Conservation (phyloP, 2,329 filamentous ascomycete species). For the Madurella mycetomatis region DNA sequence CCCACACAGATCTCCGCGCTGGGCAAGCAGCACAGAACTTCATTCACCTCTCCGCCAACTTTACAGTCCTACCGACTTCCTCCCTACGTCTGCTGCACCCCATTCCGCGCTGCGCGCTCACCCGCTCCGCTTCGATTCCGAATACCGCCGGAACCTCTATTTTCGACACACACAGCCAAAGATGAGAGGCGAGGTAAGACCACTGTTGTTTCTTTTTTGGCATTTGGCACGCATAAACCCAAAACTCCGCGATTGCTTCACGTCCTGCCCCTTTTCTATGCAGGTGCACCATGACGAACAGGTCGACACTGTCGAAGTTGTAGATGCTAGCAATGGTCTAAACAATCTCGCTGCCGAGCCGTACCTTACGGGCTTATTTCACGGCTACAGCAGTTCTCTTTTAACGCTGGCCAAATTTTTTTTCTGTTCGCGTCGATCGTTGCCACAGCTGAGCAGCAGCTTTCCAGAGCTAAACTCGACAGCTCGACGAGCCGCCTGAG, state of each 20-base stretch:
- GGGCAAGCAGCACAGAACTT: conserved; percentile 11
- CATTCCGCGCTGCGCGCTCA: conserved; percentile 27
- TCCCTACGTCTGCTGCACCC: conserved; percentile 15
- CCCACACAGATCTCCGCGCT: conserved; percentile 22
- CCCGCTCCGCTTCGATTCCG: conserved; percentile 14
- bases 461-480: background rate
- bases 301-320: background rate
- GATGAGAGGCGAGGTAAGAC: conserved; percentile 31
- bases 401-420: too few species aligned
- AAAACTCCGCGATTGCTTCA: conserved; percentile 16
- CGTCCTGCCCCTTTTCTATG: conserved; percentile 11
- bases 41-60: conserved; percentile 14
- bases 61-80: conserved; percentile 16
- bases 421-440: background rate
- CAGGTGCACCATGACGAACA: background rate
- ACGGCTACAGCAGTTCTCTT: too few species aligned
- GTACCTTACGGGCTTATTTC: background rate
- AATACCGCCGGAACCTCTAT: conserved; percentile 14
- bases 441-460: background rate
- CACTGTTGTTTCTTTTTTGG: background rate
- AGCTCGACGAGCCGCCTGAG: background rate
- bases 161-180: conserved; percentile 21
- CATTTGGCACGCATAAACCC: conserved; percentile 1
- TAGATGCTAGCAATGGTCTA: background rate
- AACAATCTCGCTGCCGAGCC: background rate